Conservation (phyloP, 2,329 filamentous ascomycete species). For the Fusarium albosuccineum region DNA sequence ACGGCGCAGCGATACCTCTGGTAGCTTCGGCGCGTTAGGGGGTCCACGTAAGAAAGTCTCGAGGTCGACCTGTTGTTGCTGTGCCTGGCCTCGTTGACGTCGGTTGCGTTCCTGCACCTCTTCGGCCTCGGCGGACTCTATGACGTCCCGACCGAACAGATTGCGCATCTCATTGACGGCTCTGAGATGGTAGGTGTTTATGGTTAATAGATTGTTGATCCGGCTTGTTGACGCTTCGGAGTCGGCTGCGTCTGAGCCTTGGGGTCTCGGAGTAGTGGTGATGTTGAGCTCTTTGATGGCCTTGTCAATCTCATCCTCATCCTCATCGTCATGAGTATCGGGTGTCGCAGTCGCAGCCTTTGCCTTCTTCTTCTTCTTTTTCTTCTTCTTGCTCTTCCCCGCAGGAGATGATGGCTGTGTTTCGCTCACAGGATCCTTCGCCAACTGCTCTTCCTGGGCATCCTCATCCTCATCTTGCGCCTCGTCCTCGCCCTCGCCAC, state of each 20-base stretch:
- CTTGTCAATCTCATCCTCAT: constrained; percentile 68
- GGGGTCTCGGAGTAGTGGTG: constrained; percentile 28
- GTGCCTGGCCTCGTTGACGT: constrained; percentile 51
- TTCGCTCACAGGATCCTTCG: constrained; percentile 37
- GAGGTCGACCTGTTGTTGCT: constrained; percentile 66
- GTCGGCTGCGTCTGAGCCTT: constrained; percentile 4
- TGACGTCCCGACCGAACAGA: constrained; percentile 69
- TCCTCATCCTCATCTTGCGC: constrained; percentile 54
- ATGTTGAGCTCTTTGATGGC: constrained; percentile 65
- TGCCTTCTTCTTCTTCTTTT: constrained; percentile 55
- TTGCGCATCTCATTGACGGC: constrained; percentile 90
- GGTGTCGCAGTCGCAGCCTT: constrained; percentile 43
- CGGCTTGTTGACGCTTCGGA: constrained; percentile 37
- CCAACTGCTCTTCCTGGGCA: constrained; percentile 46
- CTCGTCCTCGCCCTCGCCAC: constrained; percentile 57
- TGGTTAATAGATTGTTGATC: constrained; percentile 59
- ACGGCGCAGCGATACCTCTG: constrained; percentile 77
- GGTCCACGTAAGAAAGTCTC: constrained; percentile 68
- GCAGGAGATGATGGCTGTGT: constrained; percentile 26
- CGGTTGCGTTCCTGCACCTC: constrained; percentile 59
- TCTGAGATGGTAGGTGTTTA: constrained; percentile 79
- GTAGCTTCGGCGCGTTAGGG: constrained; percentile 71
- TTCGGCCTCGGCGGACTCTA: constrained; percentile 65
- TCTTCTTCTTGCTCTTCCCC: constrained; percentile 56
- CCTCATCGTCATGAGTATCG: constrained; percentile 42